Conservation (phyloP, 306 rosid species). For the Vicia sativa region DNA sequence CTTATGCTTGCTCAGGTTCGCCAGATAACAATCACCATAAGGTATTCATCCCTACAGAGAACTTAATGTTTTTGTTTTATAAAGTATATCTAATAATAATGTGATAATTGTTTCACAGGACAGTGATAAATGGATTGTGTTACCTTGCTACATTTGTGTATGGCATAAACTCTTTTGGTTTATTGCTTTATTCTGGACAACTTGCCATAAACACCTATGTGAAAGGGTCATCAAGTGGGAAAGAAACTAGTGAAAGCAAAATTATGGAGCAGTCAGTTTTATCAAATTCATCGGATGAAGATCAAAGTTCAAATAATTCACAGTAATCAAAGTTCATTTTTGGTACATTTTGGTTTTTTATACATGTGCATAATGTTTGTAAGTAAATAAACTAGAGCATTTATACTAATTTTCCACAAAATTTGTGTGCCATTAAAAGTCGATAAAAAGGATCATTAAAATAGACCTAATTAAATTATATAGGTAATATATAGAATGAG, state of each 20-base stretch:
- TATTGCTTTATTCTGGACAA: conserved; percentile 82
- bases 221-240: conserved; percentile 44
- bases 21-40: conserved; percentile 80
- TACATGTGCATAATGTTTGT: background rate
- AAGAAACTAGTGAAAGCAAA: conserved; percentile 42
- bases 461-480: too few relatives aligned
- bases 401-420: background rate
- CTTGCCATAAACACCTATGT: conserved; percentile 56
- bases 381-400: background rate
- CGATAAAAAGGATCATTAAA: too few relatives aligned
- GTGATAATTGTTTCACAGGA: conserved; percentile 52
- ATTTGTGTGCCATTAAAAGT: too few relatives aligned
- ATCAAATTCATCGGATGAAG: conserved; percentile 46
- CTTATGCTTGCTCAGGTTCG: conserved; percentile 65
- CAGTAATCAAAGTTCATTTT: conserved; percentile 36
- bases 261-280: conserved; percentile 30
- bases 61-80: conserved; percentile 15
- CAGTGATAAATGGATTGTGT: conserved; percentile 79
- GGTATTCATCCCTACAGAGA: conserved; percentile 43
- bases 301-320: conserved; percentile 53
- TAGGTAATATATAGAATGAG: too few relatives aligned
- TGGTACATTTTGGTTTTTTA: background rate
- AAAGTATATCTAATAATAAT: conserved; percentile 24
- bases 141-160: conserved; percentile 93
- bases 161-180: conserved; percentile 71